These are phyloP conservation scores for Pleurotus ostreatus DNA, from an alignment of 768 basidiomycete genomes.

Conservation along the genomic window DNA sequence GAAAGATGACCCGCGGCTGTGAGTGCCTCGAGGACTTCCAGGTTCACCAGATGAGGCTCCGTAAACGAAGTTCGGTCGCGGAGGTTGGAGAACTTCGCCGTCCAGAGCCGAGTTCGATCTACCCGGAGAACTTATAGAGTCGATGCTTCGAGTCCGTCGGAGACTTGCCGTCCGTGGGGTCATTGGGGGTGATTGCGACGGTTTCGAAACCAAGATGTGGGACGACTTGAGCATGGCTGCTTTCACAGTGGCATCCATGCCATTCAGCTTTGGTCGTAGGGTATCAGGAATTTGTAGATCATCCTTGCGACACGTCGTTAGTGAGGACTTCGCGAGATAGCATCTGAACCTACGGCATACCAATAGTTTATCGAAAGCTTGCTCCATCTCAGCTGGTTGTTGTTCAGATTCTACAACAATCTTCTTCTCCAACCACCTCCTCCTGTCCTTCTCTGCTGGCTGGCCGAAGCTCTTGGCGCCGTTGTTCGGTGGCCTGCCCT, in stretches of 20 bases:
- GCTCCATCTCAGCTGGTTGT: conserved; percentile 39
- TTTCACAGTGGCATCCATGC: conserved; percentile 83
- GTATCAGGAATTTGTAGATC: conserved; percentile 84
- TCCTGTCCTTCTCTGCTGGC: conserved; percentile 36
- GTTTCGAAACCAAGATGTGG: conserved; percentile 49
- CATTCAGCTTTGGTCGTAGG: conserved; percentile 71
- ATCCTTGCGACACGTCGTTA: conserved; percentile 45
- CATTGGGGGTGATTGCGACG: conserved; percentile 30
- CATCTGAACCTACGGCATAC: conserved; percentile 29
- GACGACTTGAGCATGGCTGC: conserved; percentile 91
- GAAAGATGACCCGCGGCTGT: conserved; percentile 59
- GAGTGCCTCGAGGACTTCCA: conserved; percentile 36
- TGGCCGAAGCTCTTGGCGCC: conserved; percentile 29
- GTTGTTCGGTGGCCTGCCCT: conserved; percentile 12
- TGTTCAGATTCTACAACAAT: conserved; percentile 20
- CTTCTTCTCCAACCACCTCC: conserved; percentile 32
- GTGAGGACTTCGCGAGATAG: conserved; percentile 5
- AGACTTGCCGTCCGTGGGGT: conserved; percentile 49
- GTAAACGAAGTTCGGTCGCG: conserved; percentile 33
- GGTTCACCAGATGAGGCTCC: conserved; percentile 26
- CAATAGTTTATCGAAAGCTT: conserved; percentile 79
- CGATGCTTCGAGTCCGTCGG: conserved; percentile 70
- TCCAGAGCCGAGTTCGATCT: conserved; percentile 33
- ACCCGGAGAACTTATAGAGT: conserved; percentile 60
- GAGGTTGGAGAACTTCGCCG: conserved; percentile 35